Conservation (phyloP, 2,329 filamentous ascomycete genomes). For the Didymella pinodella region DNA sequence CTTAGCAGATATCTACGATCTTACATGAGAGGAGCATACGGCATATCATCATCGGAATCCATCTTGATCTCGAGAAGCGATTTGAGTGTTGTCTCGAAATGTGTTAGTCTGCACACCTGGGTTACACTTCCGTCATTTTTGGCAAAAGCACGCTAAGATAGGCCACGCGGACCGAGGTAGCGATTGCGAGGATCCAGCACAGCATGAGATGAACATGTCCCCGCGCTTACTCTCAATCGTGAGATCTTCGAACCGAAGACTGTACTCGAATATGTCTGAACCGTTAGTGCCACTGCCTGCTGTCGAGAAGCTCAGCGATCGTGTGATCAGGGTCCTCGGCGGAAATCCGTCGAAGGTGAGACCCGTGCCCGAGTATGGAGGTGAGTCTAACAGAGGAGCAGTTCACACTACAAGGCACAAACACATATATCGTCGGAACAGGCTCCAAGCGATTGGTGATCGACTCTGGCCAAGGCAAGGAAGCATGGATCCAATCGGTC, state of each 20-base stretch:
- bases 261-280: conserved; percentile 63
- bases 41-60: conserved; percentile 47
- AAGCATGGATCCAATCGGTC: conserved; percentile 74
- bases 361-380: background rate
- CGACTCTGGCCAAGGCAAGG: conserved; percentile 85
- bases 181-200: conserved; percentile 11
- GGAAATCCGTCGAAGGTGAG: conserved; percentile 86
- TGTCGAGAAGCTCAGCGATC: conserved; percentile 78
- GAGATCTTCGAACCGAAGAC: conserved; percentile 27
- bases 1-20: conserved; percentile 24
- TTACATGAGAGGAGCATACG: conserved; percentile 34
- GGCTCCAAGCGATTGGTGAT: conserved; percentile 78
- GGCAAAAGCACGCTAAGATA: conserved; percentile 21
- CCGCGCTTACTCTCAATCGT: conserved; percentile 34
- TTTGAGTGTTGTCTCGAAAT: conserved; percentile 30
- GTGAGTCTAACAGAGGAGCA: conserved; percentile 55
- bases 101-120: conserved; percentile 26
- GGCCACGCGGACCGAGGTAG: conserved; percentile 31
- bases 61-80: conserved; percentile 25
- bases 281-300: conserved; percentile 72
- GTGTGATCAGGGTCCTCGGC: conserved; percentile 83
- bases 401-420: conserved; percentile 80
- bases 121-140: conserved; percentile 10
- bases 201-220: conserved; percentile 33
- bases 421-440: conserved; percentile 90